Conservation (phyloP, 2,329 filamentous ascomycete species). For the Chaetomiaceae sp. region DNA sequence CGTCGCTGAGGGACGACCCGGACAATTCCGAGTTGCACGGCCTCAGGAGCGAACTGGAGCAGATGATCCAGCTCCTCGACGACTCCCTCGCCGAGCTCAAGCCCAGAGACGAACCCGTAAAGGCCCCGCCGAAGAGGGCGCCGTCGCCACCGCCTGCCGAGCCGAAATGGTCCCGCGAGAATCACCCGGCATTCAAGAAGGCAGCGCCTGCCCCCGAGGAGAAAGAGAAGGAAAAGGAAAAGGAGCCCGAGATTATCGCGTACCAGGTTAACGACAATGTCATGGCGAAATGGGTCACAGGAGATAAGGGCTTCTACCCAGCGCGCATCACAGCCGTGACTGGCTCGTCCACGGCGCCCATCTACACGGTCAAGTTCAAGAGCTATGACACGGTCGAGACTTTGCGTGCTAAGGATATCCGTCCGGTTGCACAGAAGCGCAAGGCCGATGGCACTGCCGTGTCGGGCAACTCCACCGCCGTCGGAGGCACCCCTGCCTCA, state of each 20-base stretch:
- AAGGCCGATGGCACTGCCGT: slow-evolving; percentile 73
- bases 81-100: slow-evolving; percentile 77
- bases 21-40: slow-evolving; percentile 72
- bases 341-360: slow-evolving; percentile 81
- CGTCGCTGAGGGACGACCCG: slow-evolving; percentile 73
- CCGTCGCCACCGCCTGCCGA: slow-evolving; percentile 42
- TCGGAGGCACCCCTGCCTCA: slow-evolving; percentile 28
- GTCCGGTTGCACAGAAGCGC: slow-evolving; percentile 73
- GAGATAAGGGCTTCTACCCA: slow-evolving; percentile 85
- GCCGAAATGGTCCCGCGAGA: slow-evolving; percentile 70
- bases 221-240: slow-evolving; percentile 43
- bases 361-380: slow-evolving; percentile 95
- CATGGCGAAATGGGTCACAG: slow-evolving; percentile 83
- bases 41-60: slow-evolving; percentile 75
- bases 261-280: slow-evolving; percentile 89
- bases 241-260: slow-evolving; percentile 49
- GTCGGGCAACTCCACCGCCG: slow-evolving; percentile 27
- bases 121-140: slow-evolving; percentile 40
- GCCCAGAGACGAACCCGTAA: slow-evolving; percentile 46
- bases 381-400: slow-evolving; percentile 83
- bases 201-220: slow-evolving; percentile 35
- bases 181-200: slow-evolving; percentile 72
- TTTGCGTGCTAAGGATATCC: slow-evolving; percentile 74
- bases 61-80: slow-evolving; percentile 74
- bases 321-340: slow-evolving; percentile 92